phyloP scores from a whole-genome alignment of 2,329 filamentous ascomycete species.

The Claviceps sp. region DNA sequence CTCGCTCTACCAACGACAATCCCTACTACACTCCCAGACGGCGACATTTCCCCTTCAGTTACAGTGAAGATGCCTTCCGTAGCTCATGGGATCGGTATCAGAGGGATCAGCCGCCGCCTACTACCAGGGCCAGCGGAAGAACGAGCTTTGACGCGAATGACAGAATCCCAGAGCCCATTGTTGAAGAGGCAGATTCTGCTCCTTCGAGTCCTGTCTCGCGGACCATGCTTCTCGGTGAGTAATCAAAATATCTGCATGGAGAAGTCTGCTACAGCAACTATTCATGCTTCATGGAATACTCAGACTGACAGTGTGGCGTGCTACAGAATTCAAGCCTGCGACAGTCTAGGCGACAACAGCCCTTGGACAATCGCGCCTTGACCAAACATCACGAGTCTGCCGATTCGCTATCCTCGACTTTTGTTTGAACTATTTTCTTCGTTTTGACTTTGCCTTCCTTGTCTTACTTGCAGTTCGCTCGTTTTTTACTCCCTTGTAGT shows the following conservation, averaged over 20 bases:
- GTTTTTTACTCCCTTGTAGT: too few species aligned
- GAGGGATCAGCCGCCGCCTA: not conserved
- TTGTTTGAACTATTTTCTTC: not conserved
- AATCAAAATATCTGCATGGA: too few species aligned
- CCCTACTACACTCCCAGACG: slow-evolving; percentile 22
- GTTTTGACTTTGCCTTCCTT: not conserved
- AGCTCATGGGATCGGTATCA: slow-evolving; percentile 1
- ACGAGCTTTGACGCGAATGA: slow-evolving; percentile 5
- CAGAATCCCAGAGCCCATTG: slow-evolving; percentile 17
- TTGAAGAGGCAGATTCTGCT: slow-evolving; percentile 21
- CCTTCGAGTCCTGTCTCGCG: slow-evolving; percentile 11
- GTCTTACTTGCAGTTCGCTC: too few species aligned
- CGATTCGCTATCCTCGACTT: too few species aligned
- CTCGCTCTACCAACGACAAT: slow-evolving; percentile 15
- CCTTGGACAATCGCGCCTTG: too few species aligned
- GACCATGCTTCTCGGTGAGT: slow-evolving; percentile 19
- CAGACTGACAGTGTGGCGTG: too few species aligned
- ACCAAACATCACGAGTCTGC: too few species aligned
- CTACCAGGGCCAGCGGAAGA: not conserved
- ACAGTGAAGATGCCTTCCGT: slow-evolving; percentile 1
- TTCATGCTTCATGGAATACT: too few species aligned
- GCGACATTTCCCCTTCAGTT: slow-evolving; percentile 5
- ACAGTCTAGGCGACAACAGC: not conserved
- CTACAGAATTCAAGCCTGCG: not conserved
- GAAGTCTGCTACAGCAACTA: too few species aligned